Percentiles rank a stretch among this genome's conserved stretches.
Evolutionary conservation across 2,329 filamentous ascomycete genomes (phyloP).

Genomic region (Rasamsonia emersonii): DNA sequence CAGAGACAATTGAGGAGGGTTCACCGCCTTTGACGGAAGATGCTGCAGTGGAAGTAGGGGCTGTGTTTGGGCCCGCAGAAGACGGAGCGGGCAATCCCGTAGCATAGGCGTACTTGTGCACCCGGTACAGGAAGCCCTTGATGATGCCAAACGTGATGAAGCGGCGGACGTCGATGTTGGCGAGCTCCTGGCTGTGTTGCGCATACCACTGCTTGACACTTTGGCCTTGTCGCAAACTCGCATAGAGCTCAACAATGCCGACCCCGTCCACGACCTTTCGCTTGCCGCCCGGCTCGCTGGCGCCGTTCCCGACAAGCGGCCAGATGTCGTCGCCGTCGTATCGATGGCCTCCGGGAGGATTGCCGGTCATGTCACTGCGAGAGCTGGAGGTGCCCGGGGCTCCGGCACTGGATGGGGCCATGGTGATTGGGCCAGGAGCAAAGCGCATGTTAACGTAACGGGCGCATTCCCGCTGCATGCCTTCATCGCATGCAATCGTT

Average conservation of each 20-base stretch:
- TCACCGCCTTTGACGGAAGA: conserved; percentile 2
- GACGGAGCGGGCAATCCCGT: conserved; percentile 24
- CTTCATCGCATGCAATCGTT: conserved; percentile 63
- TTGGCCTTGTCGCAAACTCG: conserved; percentile 70
- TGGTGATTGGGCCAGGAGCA: conserved; percentile 18
- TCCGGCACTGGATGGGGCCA: conserved; percentile 6
- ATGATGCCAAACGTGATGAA: conserved; percentile 95
- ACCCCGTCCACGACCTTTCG: conserved; percentile 32
- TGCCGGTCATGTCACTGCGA: conserved; percentile 14
- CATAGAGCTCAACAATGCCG: conserved; percentile 70
- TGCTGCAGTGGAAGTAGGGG: conserved; percentile 8
- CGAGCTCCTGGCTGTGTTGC: conserved; percentile 61
- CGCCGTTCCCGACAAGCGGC: conserved; percentile 30
- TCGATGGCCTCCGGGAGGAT: conserved; percentile 12
- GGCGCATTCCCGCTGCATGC: conserved; percentile 79
- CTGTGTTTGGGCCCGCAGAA: conserved; percentile 13
- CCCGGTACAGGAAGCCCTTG: conserved; percentile 85
- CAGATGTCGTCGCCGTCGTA: conserved; percentile 33
- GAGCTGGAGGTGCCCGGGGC: conserved; percentile 7
- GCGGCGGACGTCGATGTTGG: conserved; percentile 75
- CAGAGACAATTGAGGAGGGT: conserved; percentile 1
- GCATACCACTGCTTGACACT: conserved; percentile 83
- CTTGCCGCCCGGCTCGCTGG: conserved; percentile 12
- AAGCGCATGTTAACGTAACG: conserved; percentile 63
- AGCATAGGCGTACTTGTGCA: conserved; percentile 77